phyloP scores from a whole-genome alignment of 208 protist genomes.

The Blastocrithidia nonstop region DNA sequence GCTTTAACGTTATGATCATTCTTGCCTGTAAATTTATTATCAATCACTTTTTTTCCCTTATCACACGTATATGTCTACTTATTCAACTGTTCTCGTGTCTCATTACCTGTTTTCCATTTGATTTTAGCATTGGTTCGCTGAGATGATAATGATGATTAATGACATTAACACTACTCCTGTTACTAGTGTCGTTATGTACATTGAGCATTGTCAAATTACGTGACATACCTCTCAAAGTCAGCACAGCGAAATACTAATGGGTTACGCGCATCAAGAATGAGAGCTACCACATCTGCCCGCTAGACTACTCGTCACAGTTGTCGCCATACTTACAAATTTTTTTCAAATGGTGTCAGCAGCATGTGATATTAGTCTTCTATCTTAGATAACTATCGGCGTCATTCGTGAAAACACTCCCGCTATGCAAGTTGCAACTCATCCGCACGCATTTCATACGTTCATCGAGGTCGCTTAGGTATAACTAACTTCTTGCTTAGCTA shows the following conservation, averaged over 20 bases:
- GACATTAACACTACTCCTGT: background rate
- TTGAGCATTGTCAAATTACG: too few species aligned
- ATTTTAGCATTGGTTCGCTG: too few species aligned
- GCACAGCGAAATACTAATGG: constrained; percentile 91
- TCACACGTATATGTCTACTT: too few species aligned
- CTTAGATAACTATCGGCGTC: constrained; percentile 69
- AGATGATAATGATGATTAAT: too few species aligned
- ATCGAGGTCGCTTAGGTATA: constrained; percentile 72
- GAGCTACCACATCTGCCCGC: constrained; percentile 85
- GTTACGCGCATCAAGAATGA: constrained; percentile 95
- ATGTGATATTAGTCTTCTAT: constrained; percentile 91
- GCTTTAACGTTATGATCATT: too few species aligned
- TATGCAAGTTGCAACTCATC: constrained; percentile 57
- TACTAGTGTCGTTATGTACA: constrained; percentile 40
- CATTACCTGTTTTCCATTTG: too few species aligned
- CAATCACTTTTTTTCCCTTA: too few species aligned
- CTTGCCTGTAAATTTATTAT: too few species aligned
- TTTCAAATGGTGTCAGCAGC: constrained; percentile 96
- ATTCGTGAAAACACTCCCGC: constrained; percentile 76
- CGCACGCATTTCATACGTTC: constrained; percentile 56
- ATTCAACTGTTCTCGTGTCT: too few species aligned
- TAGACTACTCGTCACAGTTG: constrained; percentile 98
- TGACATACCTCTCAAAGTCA: constrained; percentile 75
- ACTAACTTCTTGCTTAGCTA: constrained; percentile 58
- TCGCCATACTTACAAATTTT: constrained; percentile 98